phyloP scores from a whole-genome alignment of 2,329 filamentous ascomycete species.

The Aspergillus pseudotamarii region DNA sequence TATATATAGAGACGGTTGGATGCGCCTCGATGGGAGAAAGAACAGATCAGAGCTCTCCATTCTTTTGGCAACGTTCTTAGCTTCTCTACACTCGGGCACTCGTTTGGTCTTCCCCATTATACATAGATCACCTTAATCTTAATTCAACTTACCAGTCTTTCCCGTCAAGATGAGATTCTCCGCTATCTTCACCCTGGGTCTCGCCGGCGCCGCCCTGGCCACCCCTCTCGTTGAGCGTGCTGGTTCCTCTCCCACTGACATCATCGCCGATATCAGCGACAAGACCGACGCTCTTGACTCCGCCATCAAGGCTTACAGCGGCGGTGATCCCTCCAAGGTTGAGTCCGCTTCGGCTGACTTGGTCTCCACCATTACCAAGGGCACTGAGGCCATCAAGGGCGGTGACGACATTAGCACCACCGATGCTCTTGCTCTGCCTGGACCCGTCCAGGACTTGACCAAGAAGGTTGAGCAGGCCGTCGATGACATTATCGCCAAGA shows the following conservation, averaged over 20 bases:
- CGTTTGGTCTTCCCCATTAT: constrained; percentile 16
- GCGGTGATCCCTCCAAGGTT: constrained; percentile 24
- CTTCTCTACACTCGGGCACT: constrained; percentile 22
- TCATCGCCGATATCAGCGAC: constrained; percentile 25
- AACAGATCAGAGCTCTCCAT: constrained; percentile 18
- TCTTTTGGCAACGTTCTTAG: constrained; percentile 16
- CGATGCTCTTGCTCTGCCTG: constrained; percentile 32
- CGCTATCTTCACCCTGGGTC: constrained; percentile 26
- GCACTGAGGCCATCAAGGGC: constrained; percentile 27
- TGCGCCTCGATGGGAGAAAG: constrained; percentile 4
- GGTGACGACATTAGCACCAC: constrained; percentile 23
- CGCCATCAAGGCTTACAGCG: constrained; percentile 28
- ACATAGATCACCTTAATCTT: constrained; percentile 13
- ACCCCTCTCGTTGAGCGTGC: constrained; percentile 23
- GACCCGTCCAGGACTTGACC: constrained; percentile 31
- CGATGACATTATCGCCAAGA: constrained; percentile 30
- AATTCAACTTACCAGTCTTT: constrained; percentile 15
- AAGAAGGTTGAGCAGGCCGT: constrained; percentile 27
- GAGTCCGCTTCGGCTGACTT: constrained; percentile 27
- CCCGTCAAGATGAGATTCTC: constrained; percentile 28
- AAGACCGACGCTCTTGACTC: constrained; percentile 25
- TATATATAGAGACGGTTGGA: constrained; percentile 18
- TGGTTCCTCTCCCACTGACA: constrained; percentile 18
- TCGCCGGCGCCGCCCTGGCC: constrained; percentile 26
- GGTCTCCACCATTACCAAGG: constrained; percentile 29